phyloP scores from a whole-genome alignment of 805 yeast species.

The Starmerella potacharoeniae region DNA sequence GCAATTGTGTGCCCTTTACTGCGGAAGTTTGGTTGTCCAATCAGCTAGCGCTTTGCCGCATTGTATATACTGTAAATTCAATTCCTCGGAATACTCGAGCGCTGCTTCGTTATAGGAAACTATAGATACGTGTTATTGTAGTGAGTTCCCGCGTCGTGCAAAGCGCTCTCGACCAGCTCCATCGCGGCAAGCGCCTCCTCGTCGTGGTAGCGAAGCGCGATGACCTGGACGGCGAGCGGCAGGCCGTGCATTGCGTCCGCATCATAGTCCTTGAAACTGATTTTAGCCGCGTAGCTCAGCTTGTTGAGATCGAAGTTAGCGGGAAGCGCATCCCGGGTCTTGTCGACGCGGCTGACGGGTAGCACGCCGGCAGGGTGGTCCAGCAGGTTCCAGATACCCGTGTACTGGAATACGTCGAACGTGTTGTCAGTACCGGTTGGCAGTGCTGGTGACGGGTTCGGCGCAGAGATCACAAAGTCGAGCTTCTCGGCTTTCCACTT shows the following conservation, averaged over 20 bases:
- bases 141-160: conserved; percentile 1
- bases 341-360: conserved; percentile 48
- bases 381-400: conserved; percentile 42
- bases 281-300: conserved; percentile 34
- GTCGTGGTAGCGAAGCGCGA: conserved; percentile 49
- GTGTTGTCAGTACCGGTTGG: conserved; percentile 29
- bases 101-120: too few species aligned
- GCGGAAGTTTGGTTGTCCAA: too few species aligned
- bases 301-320: conserved; percentile 21
- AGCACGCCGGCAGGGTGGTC: conserved; percentile 47
- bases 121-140: neutral
- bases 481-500: conserved; percentile 30
- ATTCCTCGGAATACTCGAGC: too few species aligned
- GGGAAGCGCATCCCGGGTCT: conserved; percentile 26
- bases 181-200: conserved; percentile 47
- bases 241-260: conserved; percentile 45
- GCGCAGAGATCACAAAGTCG: conserved; percentile 32
- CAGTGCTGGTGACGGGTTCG: conserved; percentile 35
- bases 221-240: conserved; percentile 52
- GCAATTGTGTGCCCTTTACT: too few species aligned
- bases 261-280: conserved; percentile 38
- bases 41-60: too few species aligned
- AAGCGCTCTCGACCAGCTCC: conserved; percentile 29
- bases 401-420: conserved; percentile 37
- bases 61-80: too few species aligned